phyloP scores from a whole-genome alignment of 2,329 filamentous ascomycete species.

The Paecilomyces fulvus region DNA sequence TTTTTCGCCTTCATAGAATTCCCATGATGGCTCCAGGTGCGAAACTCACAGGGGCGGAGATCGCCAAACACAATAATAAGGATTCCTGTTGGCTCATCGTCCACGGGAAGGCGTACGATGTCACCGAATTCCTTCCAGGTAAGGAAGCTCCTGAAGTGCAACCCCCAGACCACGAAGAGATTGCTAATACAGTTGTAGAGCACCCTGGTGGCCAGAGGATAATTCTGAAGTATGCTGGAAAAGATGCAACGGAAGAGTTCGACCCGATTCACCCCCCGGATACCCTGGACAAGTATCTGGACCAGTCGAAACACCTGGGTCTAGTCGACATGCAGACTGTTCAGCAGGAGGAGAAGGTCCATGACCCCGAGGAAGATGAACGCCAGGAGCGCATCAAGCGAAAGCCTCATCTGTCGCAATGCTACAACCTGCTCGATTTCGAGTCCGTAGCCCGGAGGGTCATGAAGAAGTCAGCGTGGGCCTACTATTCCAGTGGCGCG shows the following conservation, averaged over 20 bases:
- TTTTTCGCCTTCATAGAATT: slow-evolving; percentile 1
- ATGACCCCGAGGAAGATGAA: slow-evolving; percentile 62
- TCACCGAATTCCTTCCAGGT: slow-evolving; percentile 80
- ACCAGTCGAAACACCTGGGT: slow-evolving; percentile 79
- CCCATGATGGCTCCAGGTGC: slow-evolving; percentile 11
- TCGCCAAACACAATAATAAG: slow-evolving; percentile 67
- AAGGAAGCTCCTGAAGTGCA: slow-evolving; percentile 4
- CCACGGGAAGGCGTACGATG: slow-evolving; percentile 81
- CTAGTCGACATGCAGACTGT: slow-evolving; percentile 81
- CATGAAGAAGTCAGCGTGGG: slow-evolving; percentile 97
- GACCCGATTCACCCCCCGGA: slow-evolving; percentile 85
- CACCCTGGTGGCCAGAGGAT: slow-evolving; percentile 86
- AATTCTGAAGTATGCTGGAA: slow-evolving; percentile 93
- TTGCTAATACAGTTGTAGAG: slow-evolving; percentile 40
- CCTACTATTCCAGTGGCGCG: slow-evolving; percentile 90
- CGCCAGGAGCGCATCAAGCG: slow-evolving; percentile 63
- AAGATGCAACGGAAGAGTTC: slow-evolving; percentile 87
- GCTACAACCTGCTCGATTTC: slow-evolving; percentile 93
- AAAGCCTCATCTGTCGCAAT: slow-evolving; percentile 76
- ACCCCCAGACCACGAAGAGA: not conserved
- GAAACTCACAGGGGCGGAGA: slow-evolving; percentile 46
- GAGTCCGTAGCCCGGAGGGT: slow-evolving; percentile 81
- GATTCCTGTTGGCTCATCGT: slow-evolving; percentile 91
- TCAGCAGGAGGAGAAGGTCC: slow-evolving; percentile 54
- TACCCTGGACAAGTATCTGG: slow-evolving; percentile 73